phyloP scores from a whole-genome alignment of 73 alveolate genomes.

The Breviolum minutum region DNA sequence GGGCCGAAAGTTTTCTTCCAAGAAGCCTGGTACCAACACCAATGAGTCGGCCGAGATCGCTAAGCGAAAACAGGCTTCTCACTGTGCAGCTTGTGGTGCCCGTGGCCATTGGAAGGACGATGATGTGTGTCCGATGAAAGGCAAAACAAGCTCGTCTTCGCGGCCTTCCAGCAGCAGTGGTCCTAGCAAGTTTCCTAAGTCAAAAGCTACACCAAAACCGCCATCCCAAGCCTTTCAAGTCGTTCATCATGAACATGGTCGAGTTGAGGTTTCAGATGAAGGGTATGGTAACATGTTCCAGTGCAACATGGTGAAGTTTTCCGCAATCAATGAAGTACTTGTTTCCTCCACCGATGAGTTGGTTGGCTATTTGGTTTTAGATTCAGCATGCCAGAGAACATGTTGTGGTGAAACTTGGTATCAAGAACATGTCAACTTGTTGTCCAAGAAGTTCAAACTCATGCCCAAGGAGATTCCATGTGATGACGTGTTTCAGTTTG shows the following conservation, averaged over 20 bases:
- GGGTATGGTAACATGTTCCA: background rate
- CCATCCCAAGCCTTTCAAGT: background rate
- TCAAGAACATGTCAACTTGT: background rate
- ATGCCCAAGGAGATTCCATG: background rate
- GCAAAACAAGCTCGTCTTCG: background rate
- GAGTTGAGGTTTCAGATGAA: background rate
- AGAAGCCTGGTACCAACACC: background rate
- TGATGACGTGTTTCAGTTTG: conserved; percentile 6
- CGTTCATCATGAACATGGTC: background rate
- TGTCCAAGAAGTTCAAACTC: background rate
- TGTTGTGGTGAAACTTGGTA: background rate
- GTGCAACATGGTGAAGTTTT: background rate
- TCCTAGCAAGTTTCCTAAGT: background rate
- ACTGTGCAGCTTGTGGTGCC: background rate
- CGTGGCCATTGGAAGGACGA: background rate
- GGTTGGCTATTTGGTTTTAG: conserved; percentile 10
- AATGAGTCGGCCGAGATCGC: background rate
- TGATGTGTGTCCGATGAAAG: background rate
- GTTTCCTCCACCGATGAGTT: background rate
- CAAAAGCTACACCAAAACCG: no score
- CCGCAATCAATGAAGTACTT: background rate
- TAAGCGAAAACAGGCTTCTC: background rate
- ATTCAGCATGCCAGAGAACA: conserved; percentile 1
- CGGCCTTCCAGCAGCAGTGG: background rate
- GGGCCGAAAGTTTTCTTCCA: background rate